Percentiles rank a stretch among this genome's conserved stretches.
These are phyloP conservation scores for Paramecium tetraurelia DNA, from an alignment of 73 alveolate species.

Conservation along the genomic window DNA sequence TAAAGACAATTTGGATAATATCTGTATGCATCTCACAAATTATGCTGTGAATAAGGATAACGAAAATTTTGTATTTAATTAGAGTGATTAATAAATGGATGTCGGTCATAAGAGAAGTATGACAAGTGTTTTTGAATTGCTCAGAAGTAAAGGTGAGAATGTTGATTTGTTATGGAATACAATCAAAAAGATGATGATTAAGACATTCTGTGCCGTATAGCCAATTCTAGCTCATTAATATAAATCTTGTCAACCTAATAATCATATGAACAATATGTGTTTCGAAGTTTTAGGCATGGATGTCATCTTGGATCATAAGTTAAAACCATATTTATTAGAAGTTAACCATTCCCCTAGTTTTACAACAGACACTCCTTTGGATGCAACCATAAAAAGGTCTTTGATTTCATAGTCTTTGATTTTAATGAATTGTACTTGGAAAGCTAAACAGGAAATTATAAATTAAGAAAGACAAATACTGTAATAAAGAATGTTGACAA, in stretches of 20 bases:
- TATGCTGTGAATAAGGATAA: constrained; percentile 87
- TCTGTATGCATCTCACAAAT: constrained; percentile 89
- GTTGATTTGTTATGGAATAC: constrained; percentile 57
- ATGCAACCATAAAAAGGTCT: constrained; percentile 50
- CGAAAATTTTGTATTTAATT: constrained; percentile 76
- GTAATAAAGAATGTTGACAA: constrained; percentile 58
- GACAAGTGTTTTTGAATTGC: constrained; percentile 57
- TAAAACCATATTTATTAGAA: constrained; percentile 65
- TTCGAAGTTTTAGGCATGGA: constrained; percentile 70
- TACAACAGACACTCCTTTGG: constrained; percentile 68
- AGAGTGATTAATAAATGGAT: constrained; percentile 64
- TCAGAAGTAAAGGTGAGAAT: constrained; percentile 67
- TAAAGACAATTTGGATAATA: constrained; percentile 67
- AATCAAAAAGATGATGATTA: constrained; percentile 67
- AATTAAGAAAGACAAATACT: constrained; percentile 30
- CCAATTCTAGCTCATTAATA: constrained; percentile 70
- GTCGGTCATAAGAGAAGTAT: constrained; percentile 79
- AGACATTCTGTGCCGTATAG: constrained; percentile 69
- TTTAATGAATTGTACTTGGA: constrained; percentile 47
- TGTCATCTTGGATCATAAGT: constrained; percentile 62
- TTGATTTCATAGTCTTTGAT: constrained; percentile 49
- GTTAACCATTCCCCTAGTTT: constrained; percentile 70
- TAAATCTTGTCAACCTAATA: constrained; percentile 71
- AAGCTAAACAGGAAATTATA: constrained; percentile 1
- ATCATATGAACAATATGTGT: constrained; percentile 68